These are phyloP conservation scores for Globisporangium orthogonon DNA, from an alignment of 352 stramenopile genomes.

Conservation along the genomic window DNA sequence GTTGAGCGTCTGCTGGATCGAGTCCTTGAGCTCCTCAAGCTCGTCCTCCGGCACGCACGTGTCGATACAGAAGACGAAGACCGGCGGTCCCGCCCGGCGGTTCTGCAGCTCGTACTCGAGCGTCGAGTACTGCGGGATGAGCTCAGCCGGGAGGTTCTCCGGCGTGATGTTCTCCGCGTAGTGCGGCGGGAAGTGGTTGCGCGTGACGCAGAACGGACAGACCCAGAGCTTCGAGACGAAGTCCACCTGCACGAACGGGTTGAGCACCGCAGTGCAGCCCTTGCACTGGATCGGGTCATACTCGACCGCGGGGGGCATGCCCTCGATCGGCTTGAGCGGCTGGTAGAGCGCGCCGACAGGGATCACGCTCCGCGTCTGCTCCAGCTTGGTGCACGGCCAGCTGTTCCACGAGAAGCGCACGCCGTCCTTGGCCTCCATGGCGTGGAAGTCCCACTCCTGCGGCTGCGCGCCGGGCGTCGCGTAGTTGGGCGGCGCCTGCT, in stretches of 20 bases:
- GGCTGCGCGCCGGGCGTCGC: conserved; percentile 58
- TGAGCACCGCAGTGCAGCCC: conserved; percentile 95
- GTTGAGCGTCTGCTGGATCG: conserved; percentile 97
- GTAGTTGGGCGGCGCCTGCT: conserved; percentile 22
- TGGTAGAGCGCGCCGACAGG: conserved; percentile 93
- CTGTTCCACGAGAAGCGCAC: conserved; percentile 98
- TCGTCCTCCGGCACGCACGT: conserved; percentile 96
- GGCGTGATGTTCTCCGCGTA: conserved; percentile 97
- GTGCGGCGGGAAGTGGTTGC: conserved; percentile 97
- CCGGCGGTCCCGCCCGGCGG: conserved; percentile 89
- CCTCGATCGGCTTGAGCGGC: conserved; percentile 96
- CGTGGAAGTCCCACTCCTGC: conserved; percentile 85
- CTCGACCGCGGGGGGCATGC: conserved; percentile 89
- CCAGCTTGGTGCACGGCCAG: conserved; percentile 96
- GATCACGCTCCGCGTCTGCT: conserved; percentile 97
- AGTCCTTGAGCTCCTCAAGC: conserved; percentile 97
- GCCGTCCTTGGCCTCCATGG: conserved; percentile 86
- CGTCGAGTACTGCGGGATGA: conserved; percentile 99
- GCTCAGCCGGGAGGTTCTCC: conserved; percentile 97
- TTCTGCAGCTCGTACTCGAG: conserved; percentile 98
- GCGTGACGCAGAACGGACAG: conserved; percentile 97
- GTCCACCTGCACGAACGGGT: conserved; percentile 98
- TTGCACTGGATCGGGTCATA: conserved; percentile 99
- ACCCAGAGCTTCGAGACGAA: conserved; percentile 99
- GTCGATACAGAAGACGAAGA: conserved; percentile 99